Conservation (phyloP, 2,329 filamentous ascomycete genomes). For the Claviceps sp. region DNA sequence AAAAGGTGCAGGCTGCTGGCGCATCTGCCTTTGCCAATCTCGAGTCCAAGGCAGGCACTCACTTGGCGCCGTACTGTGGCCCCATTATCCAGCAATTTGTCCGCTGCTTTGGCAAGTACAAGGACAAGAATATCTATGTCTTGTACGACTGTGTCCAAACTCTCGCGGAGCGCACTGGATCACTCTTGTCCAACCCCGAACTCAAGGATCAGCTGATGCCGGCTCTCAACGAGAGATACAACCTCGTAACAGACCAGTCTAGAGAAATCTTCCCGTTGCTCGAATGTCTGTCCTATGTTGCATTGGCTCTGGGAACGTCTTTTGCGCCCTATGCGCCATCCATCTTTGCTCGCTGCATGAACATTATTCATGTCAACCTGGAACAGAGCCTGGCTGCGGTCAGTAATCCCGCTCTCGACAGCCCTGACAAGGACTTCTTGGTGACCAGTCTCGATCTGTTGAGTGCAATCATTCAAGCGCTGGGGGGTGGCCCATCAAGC, state of each 20-base stretch:
- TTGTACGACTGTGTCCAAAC: slow-evolving; percentile 98
- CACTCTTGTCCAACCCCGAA: slow-evolving; percentile 64
- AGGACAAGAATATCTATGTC: slow-evolving; percentile 98
- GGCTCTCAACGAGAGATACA: slow-evolving; percentile 76
- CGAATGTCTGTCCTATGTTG: slow-evolving; percentile 93
- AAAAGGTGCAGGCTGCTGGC: slow-evolving; percentile 92
- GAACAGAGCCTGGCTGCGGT: slow-evolving; percentile 63
- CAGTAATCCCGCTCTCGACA: slow-evolving; percentile 55
- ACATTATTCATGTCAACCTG: slow-evolving; percentile 83
- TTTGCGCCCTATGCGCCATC: slow-evolving; percentile 78
- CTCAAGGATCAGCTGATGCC: slow-evolving; percentile 86
- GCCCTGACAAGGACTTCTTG: slow-evolving; percentile 91
- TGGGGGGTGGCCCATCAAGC: slow-evolving; percentile 60
- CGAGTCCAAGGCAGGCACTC: slow-evolving; percentile 79
- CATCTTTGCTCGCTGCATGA: slow-evolving; percentile 78
- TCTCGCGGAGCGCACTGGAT: slow-evolving; percentile 79
- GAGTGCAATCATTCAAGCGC: slow-evolving; percentile 83
- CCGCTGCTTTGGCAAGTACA: slow-evolving; percentile 84
- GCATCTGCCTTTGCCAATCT: slow-evolving; percentile 93
- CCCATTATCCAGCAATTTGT: slow-evolving; percentile 91
- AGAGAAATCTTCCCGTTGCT: slow-evolving; percentile 87
- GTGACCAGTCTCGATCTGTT: slow-evolving; percentile 89
- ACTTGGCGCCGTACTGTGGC: slow-evolving; percentile 71
- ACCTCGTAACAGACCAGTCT: slow-evolving; percentile 75
- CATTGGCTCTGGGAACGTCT: slow-evolving; percentile 65